Conservation (phyloP, 305 asterid genomes). For the Caryopteris hybrid region DNA sequence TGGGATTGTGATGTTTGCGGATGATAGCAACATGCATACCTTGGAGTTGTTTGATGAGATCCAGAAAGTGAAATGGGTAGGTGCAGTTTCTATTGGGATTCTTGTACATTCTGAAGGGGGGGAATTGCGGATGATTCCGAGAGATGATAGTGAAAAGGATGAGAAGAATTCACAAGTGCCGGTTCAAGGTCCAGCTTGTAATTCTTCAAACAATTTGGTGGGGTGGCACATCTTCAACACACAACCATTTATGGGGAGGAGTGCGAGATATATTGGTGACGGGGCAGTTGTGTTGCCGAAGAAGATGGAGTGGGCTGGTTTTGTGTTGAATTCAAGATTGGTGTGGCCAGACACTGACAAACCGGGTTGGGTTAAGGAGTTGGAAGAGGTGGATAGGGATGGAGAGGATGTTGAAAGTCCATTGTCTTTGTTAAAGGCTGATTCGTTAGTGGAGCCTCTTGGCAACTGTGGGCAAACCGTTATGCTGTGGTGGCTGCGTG, state of each 20-base stretch:
- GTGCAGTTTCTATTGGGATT: slow-evolving; percentile 81
- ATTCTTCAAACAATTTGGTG: slow-evolving; percentile 63
- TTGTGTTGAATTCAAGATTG: slow-evolving; percentile 76
- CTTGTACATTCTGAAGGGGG: slow-evolving; percentile 60
- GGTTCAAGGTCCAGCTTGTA: slow-evolving; percentile 88
- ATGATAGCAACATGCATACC: slow-evolving; percentile 93
- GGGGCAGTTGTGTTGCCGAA: slow-evolving; percentile 76
- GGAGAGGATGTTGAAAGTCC: slow-evolving; percentile 69
- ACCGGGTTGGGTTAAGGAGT: slow-evolving; percentile 76
- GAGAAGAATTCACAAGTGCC: slow-evolving; percentile 56
- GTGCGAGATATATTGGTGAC: slow-evolving; percentile 82
- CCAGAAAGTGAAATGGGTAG: slow-evolving; percentile 82
- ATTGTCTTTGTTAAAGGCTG: slow-evolving; percentile 56
- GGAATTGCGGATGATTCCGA: slow-evolving; percentile 26
- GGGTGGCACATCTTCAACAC: slow-evolving; percentile 85
- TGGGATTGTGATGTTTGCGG: slow-evolving; percentile 87
- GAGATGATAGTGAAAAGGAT: slow-evolving; percentile 30
- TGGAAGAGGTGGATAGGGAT: slow-evolving; percentile 45
- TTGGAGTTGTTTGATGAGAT: slow-evolving; percentile 92
- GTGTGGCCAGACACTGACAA: slow-evolving; percentile 70
- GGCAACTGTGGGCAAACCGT: slow-evolving; percentile 83
- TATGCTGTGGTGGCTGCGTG: slow-evolving; percentile 92
- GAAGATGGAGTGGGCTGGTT: slow-evolving; percentile 93
- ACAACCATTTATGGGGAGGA: slow-evolving; percentile 42
- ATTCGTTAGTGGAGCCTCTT: slow-evolving; percentile 79